phyloP scores from a whole-genome alignment of 495 filamentous ascomycete species.

The Chlorociboria aeruginascens region DNA sequence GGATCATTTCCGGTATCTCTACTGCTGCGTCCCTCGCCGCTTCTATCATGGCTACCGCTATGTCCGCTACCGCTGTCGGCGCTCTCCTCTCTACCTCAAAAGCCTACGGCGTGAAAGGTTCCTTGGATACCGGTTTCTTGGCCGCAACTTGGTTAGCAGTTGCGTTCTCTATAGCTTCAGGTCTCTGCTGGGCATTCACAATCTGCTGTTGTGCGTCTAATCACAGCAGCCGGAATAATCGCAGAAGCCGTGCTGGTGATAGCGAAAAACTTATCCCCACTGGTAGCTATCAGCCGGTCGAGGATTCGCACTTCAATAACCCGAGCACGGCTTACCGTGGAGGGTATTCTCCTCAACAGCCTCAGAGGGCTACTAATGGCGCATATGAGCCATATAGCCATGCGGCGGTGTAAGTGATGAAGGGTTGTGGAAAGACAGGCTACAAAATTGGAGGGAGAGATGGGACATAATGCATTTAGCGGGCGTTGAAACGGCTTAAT shows the following conservation, averaged over 20 bases:
- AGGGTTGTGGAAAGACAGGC: background rate
- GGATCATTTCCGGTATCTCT: slow-evolving; percentile 35
- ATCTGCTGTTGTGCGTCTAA: slow-evolving; percentile 68
- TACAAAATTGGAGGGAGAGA: background rate
- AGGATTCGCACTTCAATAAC: slow-evolving; percentile 21
- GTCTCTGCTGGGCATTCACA: slow-evolving; percentile 82
- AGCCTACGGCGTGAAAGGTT: slow-evolving; percentile 51
- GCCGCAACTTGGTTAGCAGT: slow-evolving; percentile 66
- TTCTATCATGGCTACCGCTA: slow-evolving; percentile 46
- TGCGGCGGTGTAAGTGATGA: slow-evolving; percentile 23
- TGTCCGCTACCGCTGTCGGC: slow-evolving; percentile 51
- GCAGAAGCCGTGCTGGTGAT: slow-evolving; percentile 16
- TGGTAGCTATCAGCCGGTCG: slow-evolving; percentile 32
- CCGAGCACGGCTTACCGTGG: slow-evolving; percentile 14
- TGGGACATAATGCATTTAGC: background rate
- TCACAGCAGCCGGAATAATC: slow-evolving; percentile 15
- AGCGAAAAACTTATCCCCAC: slow-evolving; percentile 35
- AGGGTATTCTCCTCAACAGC: slow-evolving; percentile 6
- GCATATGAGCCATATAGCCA: slow-evolving; percentile 47
- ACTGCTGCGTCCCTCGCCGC: slow-evolving; percentile 50
- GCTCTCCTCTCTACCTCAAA: slow-evolving; percentile 51
- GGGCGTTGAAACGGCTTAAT: background rate
- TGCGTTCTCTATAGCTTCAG: slow-evolving; percentile 57
- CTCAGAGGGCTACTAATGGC: slow-evolving; percentile 22
- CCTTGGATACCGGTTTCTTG: slow-evolving; percentile 56